Conservation (phyloP, 306 rosid species). For the Sicyos edulis region DNA sequence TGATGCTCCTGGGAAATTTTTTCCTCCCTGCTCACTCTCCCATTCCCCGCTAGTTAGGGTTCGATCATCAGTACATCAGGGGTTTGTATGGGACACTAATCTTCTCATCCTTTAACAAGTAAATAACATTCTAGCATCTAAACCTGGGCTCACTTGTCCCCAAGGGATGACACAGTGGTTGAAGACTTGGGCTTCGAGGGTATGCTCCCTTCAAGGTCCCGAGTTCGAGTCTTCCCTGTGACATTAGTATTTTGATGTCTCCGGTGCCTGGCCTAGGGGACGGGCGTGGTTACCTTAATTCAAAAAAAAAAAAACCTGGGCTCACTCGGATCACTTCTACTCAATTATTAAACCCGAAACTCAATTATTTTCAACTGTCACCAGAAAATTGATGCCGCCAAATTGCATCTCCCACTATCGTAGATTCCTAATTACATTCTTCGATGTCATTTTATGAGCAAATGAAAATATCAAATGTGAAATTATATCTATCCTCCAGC, state of each 20-base stretch:
- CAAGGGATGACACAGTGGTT: too few species aligned
- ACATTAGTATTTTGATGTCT: too few species aligned
- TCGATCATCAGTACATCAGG: neutral
- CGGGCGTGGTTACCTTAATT: too few species aligned
- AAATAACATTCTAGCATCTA: neutral
- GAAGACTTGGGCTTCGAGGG: too few species aligned
- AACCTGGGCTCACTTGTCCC: neutral
- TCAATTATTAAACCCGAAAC: neutral
- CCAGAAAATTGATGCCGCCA: neutral
- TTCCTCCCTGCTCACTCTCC: too few species aligned
- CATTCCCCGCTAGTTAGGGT: neutral
- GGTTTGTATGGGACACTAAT: neutral
- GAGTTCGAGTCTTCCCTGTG: too few species aligned
- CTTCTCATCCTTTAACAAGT: neutral
- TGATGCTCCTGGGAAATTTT: too few species aligned
- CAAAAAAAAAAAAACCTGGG: too few species aligned
- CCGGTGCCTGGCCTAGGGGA: too few species aligned
- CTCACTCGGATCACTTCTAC: neutral
- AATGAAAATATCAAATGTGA: neutral
- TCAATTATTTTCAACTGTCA: neutral
- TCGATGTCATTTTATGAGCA: neutral
- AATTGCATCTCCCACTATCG: neutral
- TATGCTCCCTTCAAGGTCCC: too few species aligned
- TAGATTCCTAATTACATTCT: neutral
- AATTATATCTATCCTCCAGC: neutral